phyloP scores from a whole-genome alignment of 73 alveolate genomes.

The Paramecium octaurelia region DNA sequence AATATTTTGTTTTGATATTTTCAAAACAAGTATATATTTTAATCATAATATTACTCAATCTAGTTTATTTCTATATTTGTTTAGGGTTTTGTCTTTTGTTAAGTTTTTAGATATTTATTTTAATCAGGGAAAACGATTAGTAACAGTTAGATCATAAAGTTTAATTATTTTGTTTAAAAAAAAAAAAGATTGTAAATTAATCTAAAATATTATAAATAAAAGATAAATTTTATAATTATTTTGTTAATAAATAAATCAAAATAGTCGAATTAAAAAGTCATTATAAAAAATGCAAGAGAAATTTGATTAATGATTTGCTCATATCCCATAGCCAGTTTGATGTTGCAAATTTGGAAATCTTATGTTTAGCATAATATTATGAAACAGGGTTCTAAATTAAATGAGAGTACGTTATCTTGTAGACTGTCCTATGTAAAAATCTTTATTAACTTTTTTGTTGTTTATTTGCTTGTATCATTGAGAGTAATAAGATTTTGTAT shows the following conservation, averaged over 20 bases:
- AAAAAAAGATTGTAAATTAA: not conserved
- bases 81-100: not conserved
- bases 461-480: no score
- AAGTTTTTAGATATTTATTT: no score
- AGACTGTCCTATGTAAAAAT: no score
- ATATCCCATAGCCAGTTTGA: not conserved
- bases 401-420: no score
- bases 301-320: not conserved
- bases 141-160: not conserved
- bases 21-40: not conserved
- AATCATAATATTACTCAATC: not conserved
- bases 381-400: no score
- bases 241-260: not conserved
- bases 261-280: no score
- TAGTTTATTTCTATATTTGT: not conserved
- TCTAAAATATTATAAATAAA: not conserved
- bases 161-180: not conserved
- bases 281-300: not conserved
- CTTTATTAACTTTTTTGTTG: no score
- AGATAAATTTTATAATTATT: not conserved
- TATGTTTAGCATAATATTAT: no score
- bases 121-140: not conserved
- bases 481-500: no score
- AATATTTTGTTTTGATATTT: not conserved
- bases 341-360: no score